Evolutionary conservation across 139 green algal species (phyloP).

Genomic region (Asterochloris sp.): DNA sequence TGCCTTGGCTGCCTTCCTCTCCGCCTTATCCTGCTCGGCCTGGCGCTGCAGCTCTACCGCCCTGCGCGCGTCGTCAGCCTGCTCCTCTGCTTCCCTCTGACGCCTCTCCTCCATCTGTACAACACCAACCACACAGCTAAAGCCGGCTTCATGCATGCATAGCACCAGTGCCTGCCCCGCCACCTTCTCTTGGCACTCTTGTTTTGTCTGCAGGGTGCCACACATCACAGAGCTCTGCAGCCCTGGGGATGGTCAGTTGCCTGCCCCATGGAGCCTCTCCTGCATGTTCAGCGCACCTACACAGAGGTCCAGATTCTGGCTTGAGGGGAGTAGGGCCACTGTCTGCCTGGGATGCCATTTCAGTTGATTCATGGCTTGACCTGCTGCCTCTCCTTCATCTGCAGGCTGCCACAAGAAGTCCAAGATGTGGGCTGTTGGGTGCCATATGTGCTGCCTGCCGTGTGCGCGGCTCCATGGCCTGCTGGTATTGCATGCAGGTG

Average conservation of each 20-base stretch:
- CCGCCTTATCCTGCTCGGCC: conserved; percentile 3
- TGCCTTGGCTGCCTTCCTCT: conserved; percentile 11
- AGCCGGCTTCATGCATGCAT: not conserved
- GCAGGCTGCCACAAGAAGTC: no score
- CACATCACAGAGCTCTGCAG: not conserved
- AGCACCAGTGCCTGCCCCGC: not conserved
- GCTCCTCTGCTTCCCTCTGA: conserved; percentile 1
- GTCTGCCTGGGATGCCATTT: no score
- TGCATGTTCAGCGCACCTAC: not conserved
- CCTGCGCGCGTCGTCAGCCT: not conserved
- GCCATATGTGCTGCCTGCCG: no score
- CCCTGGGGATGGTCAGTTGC: not conserved
- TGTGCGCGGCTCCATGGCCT: no score
- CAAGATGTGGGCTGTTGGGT: no score
- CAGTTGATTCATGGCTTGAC: no score
- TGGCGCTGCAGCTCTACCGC: not conserved
- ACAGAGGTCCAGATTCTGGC: no score
- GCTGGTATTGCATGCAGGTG: no score
- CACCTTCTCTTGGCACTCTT: not conserved
- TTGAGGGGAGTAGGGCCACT: no score
- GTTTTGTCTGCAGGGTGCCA: not conserved
- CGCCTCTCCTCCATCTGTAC: conserved; percentile 3
- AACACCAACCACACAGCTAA: not conserved
- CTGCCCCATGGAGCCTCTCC: no score
- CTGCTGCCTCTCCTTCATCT: no score